Percentiles rank a stretch among this genome's conserved stretches.
phyloP scores from a whole-genome alignment of 1,284 basidiomycete species.

The Malassezia psittaci region DNA sequence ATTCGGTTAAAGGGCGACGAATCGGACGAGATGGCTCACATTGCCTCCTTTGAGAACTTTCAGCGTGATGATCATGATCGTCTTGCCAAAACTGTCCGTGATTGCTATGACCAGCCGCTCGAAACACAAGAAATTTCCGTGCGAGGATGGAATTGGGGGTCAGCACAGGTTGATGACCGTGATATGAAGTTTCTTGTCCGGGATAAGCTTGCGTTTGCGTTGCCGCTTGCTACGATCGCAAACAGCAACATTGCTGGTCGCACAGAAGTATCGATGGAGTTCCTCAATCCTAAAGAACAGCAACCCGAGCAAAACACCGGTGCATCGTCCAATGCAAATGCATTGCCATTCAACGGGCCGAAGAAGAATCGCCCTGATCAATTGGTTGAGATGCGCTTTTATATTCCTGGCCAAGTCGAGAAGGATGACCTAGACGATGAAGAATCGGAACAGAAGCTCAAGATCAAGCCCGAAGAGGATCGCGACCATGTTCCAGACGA shows the following conservation, averaged over 20 bases:
- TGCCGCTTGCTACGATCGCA: slow-evolving; percentile 75
- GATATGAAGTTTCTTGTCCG: slow-evolving; percentile 90
- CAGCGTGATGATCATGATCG: slow-evolving; percentile 60
- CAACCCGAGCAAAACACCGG: slow-evolving; percentile 45
- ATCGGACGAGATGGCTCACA: slow-evolving; percentile 42
- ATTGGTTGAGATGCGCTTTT: slow-evolving; percentile 90
- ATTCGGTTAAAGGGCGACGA: slow-evolving; percentile 65
- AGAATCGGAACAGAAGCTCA: slow-evolving; percentile 13
- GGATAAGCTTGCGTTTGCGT: slow-evolving; percentile 80
- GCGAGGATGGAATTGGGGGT: slow-evolving; percentile 98
- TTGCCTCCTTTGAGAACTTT: slow-evolving; percentile 87
- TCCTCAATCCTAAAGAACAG: slow-evolving; percentile 54
- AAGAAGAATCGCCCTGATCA: slow-evolving; percentile 52
- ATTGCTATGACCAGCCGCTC: slow-evolving; percentile 70
- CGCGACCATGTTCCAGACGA: slow-evolving; percentile 50
- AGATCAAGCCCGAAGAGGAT: slow-evolving; percentile 50
- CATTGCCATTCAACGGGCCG: slow-evolving; percentile 16
- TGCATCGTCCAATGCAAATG: slow-evolving; percentile 22
- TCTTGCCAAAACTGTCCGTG: slow-evolving; percentile 43
- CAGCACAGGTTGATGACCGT: slow-evolving; percentile 52
- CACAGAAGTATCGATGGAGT: slow-evolving; percentile 94
- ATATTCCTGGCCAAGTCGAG: slow-evolving; percentile 69
- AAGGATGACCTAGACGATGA: slow-evolving; percentile 41
- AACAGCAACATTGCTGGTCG: slow-evolving; percentile 97
- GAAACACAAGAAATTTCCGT: slow-evolving; percentile 78